Evolutionary conservation across 78 protist species (phyloP), one percentile per base, ranked within the genome.

Genomic region (Bodo saltans): DNA sequence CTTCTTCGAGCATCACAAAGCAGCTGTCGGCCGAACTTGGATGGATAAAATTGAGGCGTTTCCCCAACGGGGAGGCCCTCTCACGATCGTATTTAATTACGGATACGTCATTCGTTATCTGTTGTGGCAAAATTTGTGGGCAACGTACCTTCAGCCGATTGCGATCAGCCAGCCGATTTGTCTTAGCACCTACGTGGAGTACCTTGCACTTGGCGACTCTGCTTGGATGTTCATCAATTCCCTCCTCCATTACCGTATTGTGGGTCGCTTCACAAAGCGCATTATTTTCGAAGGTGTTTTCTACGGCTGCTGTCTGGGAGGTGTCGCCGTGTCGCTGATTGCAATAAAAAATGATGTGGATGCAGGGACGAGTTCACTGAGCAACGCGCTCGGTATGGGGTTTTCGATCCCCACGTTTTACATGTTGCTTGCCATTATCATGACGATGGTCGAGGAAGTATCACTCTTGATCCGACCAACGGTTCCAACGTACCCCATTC

Each of bases 11-110:
- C 29, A 21, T 23, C 29, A 74, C 60, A 47, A 3, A 25, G 17
- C 8, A 21, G 37, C 17, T 8, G 37, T 17, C 39, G 74, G 74
- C 29, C n/a, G 8, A 17, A 47, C 8, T 8, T 47, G 60, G 60
- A 47, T 47, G n/a, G 17, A 8, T 23, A 17, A 37, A 21, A 8
- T 11, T 21, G 68, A 76, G n/a, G 47, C 78, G 33, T 79, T 79
- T 28, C 83, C 83, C 17, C 78, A 68, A 41, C 17, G 12, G 38
- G 83, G 83, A 3, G 83, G 83, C n/a, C 33, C 32, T 11, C 69
- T 79, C 42, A 30, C 83, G 32, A 26, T 79, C 17, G 4, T 79
- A 30, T 32, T 68, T 17, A 79, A 79, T 28, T 79, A 68, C 83
- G 33, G 32, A 11, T 79, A 78, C 74, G 28, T 68, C 33, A 71